Percentiles rank a stretch among this genome's conserved stretches.
Evolutionary conservation across 129 eudicot species (phyloP).

Genomic region (Tagetes patula): DNA sequence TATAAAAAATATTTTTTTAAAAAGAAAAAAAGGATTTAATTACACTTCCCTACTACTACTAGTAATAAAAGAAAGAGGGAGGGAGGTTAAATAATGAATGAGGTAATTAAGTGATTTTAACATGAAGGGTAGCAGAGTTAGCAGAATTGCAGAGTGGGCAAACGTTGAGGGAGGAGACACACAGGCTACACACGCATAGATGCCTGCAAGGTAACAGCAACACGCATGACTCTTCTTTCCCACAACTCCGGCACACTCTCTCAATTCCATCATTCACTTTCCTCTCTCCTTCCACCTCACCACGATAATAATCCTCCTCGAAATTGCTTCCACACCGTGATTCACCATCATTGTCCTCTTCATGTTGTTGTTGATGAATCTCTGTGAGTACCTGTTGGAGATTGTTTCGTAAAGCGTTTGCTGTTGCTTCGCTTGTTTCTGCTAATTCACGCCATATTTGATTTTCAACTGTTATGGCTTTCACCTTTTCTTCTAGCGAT

Average conservation of each 20-base stretch:
- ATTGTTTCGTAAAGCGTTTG: conserved; percentile 48
- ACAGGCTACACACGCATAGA: conserved; percentile 28
- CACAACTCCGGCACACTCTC: conserved; percentile 20
- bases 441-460: conserved; percentile 64
- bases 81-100: background rate
- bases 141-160: conserved; percentile 29
- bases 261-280: background rate
- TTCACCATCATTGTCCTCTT: conserved; percentile 15
- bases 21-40: background rate
- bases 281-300: too few relatives aligned
- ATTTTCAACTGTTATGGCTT: conserved; percentile 36
- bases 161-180: conserved; percentile 9
- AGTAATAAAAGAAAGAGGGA: too few relatives aligned
- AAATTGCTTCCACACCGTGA: conserved; percentile 28
- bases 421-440: conserved; percentile 63
- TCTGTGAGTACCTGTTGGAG: conserved; percentile 47
- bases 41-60: conserved; percentile 2
- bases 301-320: background rate
- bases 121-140: conserved; percentile 27
- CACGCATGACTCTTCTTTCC: conserved; percentile 26
- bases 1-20: too few relatives aligned
- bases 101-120: conserved; percentile 26
- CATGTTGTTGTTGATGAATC: conserved; percentile 19
- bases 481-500: conserved; percentile 44
- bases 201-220: conserved; percentile 38